Evolutionary conservation across 2,329 filamentous ascomycete species (phyloP), one percentile per base, ranked within the genome.

Genomic region (Neurospora sp.): DNA sequence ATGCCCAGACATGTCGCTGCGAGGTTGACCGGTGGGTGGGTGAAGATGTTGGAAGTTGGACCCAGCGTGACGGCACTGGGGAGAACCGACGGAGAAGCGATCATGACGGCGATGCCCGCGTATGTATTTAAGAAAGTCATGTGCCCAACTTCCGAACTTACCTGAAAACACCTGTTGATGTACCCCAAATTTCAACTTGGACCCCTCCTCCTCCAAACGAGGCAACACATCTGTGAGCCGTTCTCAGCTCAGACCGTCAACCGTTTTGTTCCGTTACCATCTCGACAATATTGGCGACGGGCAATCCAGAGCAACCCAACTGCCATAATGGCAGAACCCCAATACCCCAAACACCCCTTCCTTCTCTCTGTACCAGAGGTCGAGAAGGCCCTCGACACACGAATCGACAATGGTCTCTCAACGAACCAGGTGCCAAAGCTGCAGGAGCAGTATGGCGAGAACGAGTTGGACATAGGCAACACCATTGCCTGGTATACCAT

Each of bases 401-500:
- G 91, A 76, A 77, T 88, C 69, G 90, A 92, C 71, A 88, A 86
- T 77, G 91, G 91, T 46, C 82, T 94, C 62, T 87, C 84, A 10
- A 83, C 85, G 17, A 78, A 81, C 8, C 86, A 91, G 76, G 90
- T 91, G 28, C 78, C 83, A 68, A 79, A 87, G 69, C 82, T 90
- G 33, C 84, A 88, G 69, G 79, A 84, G 28, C 83, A 85, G 71
- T 88, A 90, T 77, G 89, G 90, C 67, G 82, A 80, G 19, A 93
- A 93, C 80, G 89, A 92, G 76, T 83, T 93, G 23, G 87, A 92
- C 65, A 87, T 92, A 23, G 89, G 85, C 23, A 88, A 86, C 37
- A 87, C 86, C 37, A 88, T 93, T 66, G 86, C 86, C 77, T 85
- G 89, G 90, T 83, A 89, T 75, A 93, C 89, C 75, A 92, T 93